These are phyloP conservation scores for Microdochium paspali DNA, from an alignment of 2,329 filamentous ascomycete species.

Conservation along the genomic window DNA sequence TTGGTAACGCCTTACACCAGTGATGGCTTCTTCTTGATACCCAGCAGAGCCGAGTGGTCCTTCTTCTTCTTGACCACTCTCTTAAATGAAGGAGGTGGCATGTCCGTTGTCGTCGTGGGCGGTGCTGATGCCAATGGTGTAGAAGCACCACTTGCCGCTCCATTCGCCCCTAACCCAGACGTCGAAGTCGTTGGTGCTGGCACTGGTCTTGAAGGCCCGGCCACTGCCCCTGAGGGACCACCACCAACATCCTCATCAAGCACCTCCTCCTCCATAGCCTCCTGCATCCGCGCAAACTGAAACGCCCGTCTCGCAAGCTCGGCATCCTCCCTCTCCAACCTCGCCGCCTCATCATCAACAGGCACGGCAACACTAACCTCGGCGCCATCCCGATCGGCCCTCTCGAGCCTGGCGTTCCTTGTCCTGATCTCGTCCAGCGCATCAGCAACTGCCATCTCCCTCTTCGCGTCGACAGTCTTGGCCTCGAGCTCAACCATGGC, in stretches of 20 bases:
- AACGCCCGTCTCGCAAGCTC: conserved; percentile 77
- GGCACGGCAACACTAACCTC: conserved; percentile 44
- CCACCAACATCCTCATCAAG: conserved; percentile 18
- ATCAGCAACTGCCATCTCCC: conserved; percentile 95
- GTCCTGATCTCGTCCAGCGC: conserved; percentile 91
- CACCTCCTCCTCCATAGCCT: conserved; percentile 40
- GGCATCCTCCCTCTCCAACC: conserved; percentile 71
- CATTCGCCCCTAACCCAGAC: background rate
- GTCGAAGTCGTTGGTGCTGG: conserved; percentile 2
- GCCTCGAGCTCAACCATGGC: conserved; percentile 93
- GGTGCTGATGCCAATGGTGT: conserved; percentile 10
- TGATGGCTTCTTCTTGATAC: conserved; percentile 77
- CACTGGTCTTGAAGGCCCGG: conserved; percentile 1
- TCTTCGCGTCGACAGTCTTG: conserved; percentile 85
- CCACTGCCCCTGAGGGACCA: too few relatives aligned
- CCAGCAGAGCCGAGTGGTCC: conserved; percentile 61
- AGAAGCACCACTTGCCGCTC: conserved; percentile 3
- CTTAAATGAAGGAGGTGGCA: conserved; percentile 60
- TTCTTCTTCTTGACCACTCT: conserved; percentile 81
- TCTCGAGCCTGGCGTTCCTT: conserved; percentile 78
- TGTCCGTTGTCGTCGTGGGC: conserved; percentile 15
- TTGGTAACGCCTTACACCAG: conserved; percentile 31
- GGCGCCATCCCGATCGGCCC: conserved; percentile 59
- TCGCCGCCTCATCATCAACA: conserved; percentile 51
- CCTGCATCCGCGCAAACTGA: conserved; percentile 45